A percentile compares a stretch with the other conserved stretches of the same genome.
phyloP scores from a whole-genome alignment of 1,284 basidiomycete species.

The Puccinia hordei region DNA sequence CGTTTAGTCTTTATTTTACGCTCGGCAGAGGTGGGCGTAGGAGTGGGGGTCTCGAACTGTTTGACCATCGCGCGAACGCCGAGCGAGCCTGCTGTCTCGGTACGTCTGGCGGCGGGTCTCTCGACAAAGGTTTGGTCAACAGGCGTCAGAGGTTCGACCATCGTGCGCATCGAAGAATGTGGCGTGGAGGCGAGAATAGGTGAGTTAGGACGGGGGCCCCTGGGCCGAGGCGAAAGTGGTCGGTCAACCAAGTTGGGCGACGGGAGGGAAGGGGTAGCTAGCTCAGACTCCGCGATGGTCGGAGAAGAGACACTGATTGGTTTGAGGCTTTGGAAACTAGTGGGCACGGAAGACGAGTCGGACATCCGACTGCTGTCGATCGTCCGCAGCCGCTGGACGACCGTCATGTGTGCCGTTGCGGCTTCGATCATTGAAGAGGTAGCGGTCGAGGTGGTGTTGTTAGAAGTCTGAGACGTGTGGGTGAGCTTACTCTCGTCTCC shows the following conservation, averaged over 20 bases:
- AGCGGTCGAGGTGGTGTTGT: slow-evolving; percentile 18
- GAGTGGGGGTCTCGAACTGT: slow-evolving; percentile 27
- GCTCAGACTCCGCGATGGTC: background rate
- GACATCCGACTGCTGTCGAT: slow-evolving; percentile 30
- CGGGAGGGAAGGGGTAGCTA: background rate
- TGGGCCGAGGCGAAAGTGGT: slow-evolving; percentile 13
- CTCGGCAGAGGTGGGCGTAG: background rate
- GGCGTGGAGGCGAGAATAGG: background rate
- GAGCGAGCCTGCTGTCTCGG: slow-evolving; percentile 22
- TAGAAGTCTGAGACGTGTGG: background rate
- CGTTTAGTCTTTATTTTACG: background rate
- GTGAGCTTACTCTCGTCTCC: background rate
- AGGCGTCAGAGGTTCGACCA: background rate
- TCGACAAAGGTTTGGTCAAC: background rate
- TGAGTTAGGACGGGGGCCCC: slow-evolving; percentile 4
- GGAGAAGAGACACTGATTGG: background rate
- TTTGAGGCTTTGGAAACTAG: background rate
- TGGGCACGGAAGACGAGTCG: background rate
- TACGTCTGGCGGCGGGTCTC: background rate
- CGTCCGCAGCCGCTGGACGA: slow-evolving; percentile 22
- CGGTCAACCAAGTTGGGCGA: background rate
- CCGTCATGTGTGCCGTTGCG: slow-evolving; percentile 36
- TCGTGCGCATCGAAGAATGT: background rate
- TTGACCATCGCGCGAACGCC: slow-evolving; percentile 46
- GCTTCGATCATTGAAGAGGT: slow-evolving; percentile 47